Evolutionary conservation across 176 grass and related monocot genomes (phyloP).

Genomic region (Zoysia japonica): DNA sequence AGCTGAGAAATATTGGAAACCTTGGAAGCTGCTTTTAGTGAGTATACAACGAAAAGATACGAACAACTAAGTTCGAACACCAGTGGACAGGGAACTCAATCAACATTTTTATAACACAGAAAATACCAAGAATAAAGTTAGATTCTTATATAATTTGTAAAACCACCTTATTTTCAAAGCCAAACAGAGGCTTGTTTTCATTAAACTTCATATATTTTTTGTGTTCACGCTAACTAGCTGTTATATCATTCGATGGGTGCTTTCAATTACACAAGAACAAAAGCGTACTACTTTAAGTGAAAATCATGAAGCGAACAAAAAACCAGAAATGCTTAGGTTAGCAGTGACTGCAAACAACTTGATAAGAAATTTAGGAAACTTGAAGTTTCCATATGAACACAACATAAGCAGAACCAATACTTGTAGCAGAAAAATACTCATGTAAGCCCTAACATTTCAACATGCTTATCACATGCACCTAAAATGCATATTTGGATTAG

Average conservation of each 20-base stretch:
- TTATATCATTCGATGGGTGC: not conserved
- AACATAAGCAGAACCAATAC: not conserved
- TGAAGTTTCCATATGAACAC: constrained; percentile 2
- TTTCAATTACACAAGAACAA: not conserved
- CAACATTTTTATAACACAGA: not conserved
- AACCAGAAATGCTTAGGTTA: constrained; percentile 1
- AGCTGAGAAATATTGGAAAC: not conserved
- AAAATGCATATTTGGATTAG: not conserved
- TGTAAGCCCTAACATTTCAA: not conserved
- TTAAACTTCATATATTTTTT: not conserved
- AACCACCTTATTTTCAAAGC: not conserved
- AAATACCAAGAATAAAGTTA: not conserved
- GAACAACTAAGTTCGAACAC: not conserved
- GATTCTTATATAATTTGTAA: not conserved
- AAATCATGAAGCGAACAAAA: not conserved
- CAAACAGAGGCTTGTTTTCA: not conserved
- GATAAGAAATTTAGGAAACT: not conserved
- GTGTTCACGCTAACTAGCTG: not conserved
- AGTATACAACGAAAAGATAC: not conserved
- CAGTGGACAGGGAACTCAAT: not conserved
- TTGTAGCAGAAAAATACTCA: not conserved
- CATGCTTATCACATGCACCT: constrained; percentile 1
- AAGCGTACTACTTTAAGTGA: not conserved
- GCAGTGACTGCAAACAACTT: not conserved
- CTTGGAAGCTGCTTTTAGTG: not conserved